phyloP scores from a whole-genome alignment of 2,329 filamentous ascomycete genomes.

The Pseudogymnoascus sp. region DNA sequence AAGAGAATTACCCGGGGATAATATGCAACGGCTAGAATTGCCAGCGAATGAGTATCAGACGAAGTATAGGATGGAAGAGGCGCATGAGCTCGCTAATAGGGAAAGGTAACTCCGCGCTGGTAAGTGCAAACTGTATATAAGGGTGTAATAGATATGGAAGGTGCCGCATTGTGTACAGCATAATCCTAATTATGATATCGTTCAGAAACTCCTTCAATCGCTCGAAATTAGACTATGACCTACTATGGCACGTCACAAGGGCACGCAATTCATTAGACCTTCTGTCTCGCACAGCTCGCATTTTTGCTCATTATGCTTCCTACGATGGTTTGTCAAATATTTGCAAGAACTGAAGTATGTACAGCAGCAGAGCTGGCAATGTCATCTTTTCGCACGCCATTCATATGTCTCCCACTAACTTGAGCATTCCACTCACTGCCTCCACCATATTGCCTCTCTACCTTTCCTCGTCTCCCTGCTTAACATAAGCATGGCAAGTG shows the following conservation, averaged over 20 bases:
- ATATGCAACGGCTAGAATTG: neutral
- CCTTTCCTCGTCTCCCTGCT: neutral
- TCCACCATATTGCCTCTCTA: neutral
- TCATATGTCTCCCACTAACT: neutral
- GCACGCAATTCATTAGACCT: neutral
- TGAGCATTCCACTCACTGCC: neutral
- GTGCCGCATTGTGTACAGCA: neutral
- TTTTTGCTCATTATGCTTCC: neutral
- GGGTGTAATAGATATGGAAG: neutral
- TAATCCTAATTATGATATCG: neutral
- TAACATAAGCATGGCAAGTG: conserved; percentile 34
- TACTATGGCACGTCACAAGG: neutral
- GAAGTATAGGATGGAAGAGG: neutral
- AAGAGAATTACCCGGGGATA: neutral
- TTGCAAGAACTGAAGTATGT: conserved; percentile 4
- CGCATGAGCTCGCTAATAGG: neutral
- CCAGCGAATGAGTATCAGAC: neutral
- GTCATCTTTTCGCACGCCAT: neutral
- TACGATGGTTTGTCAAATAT: neutral
- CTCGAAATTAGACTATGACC: neutral
- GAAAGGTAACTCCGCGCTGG: neutral
- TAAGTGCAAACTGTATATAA: neutral
- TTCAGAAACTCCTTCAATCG: neutral
- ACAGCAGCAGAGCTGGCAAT: neutral
- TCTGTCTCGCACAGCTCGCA: too few species aligned